phyloP scores from a whole-genome alignment of 257 asterid species.

The Jasminum sambac region DNA sequence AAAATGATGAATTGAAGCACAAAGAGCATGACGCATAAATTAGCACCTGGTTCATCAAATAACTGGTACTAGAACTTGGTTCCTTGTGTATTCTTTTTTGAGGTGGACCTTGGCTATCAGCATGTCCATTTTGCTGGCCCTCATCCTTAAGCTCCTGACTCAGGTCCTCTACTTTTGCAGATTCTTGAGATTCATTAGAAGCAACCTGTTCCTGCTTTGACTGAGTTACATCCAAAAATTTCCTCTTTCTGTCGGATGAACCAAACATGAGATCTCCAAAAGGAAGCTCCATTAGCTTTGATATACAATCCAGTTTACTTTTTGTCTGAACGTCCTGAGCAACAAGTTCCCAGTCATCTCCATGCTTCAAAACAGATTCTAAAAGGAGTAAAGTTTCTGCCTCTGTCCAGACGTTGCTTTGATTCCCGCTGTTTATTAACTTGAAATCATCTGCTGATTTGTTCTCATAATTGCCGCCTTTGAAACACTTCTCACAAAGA shows the following conservation, averaged over 20 bases:
- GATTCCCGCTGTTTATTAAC: slow-evolving; percentile 42
- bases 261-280: slow-evolving; percentile 87
- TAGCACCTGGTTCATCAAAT: slow-evolving; percentile 79
- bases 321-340: slow-evolving; percentile 70
- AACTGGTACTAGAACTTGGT: slow-evolving; percentile 51
- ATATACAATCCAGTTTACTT: slow-evolving; percentile 84
- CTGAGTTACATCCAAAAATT: slow-evolving; percentile 39
- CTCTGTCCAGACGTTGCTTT: slow-evolving; percentile 72
- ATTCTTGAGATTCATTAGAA: slow-evolving; percentile 39
- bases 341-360: slow-evolving; percentile 95
- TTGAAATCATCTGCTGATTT: slow-evolving; percentile 65
- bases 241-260: slow-evolving; percentile 44
- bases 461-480: slow-evolving; percentile 52
- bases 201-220: slow-evolving; percentile 35
- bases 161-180: slow-evolving; percentile 33
- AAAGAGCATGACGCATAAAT: not conserved
- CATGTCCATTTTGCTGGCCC: slow-evolving; percentile 48
- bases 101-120: slow-evolving; percentile 54
- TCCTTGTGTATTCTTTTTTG: slow-evolving; percentile 53
- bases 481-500: slow-evolving; percentile 80
- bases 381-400: slow-evolving; percentile 79
- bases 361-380: slow-evolving; percentile 87
- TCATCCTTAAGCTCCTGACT: slow-evolving; percentile 37
- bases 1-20: not conserved
- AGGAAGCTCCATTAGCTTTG: slow-evolving; percentile 85